These are phyloP conservation scores for Globisporangium mamillatum DNA, from an alignment of 352 stramenopile genomes.

Conservation along the genomic window DNA sequence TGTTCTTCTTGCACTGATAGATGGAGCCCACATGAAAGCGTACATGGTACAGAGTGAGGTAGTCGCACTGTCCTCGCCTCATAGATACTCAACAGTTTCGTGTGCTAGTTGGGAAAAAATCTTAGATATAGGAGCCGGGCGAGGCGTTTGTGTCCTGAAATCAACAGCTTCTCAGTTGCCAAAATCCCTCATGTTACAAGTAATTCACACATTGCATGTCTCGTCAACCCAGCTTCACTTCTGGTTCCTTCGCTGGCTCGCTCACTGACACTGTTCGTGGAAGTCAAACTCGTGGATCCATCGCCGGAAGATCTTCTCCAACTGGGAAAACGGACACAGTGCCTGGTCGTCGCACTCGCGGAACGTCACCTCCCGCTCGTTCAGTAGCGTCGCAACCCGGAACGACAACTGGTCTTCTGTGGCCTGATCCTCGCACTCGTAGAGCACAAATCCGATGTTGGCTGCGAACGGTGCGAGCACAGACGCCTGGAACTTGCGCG, in stretches of 20 bases:
- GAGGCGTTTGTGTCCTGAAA: not conserved
- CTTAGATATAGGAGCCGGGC: no score
- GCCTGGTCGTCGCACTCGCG: conserved; percentile 36
- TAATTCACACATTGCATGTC: not conserved
- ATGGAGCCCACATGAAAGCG: not conserved
- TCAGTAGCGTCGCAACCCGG: conserved; percentile 57
- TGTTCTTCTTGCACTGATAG: not conserved
- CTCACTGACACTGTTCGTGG: conserved; percentile 36
- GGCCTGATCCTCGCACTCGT: conserved; percentile 40
- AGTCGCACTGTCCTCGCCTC: no score
- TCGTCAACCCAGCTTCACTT: not conserved
- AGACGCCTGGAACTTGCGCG: conserved; percentile 58
- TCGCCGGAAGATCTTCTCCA: conserved; percentile 53
- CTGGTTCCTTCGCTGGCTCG: not conserved
- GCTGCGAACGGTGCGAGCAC: conserved; percentile 65
- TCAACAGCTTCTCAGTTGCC: not conserved
- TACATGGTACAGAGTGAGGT: no score
- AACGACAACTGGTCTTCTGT: conserved; percentile 17
- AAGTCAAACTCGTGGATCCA: conserved; percentile 80
- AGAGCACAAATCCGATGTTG: conserved; percentile 83
- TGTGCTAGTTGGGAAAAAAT: no score
- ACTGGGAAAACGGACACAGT: conserved; percentile 52
- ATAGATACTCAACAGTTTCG: no score
- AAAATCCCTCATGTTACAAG: not conserved
- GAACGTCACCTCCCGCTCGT: conserved; percentile 63